Evolutionary conservation across 768 basidiomycete genomes (phyloP).

Genomic region (Clavaria fumosa): DNA sequence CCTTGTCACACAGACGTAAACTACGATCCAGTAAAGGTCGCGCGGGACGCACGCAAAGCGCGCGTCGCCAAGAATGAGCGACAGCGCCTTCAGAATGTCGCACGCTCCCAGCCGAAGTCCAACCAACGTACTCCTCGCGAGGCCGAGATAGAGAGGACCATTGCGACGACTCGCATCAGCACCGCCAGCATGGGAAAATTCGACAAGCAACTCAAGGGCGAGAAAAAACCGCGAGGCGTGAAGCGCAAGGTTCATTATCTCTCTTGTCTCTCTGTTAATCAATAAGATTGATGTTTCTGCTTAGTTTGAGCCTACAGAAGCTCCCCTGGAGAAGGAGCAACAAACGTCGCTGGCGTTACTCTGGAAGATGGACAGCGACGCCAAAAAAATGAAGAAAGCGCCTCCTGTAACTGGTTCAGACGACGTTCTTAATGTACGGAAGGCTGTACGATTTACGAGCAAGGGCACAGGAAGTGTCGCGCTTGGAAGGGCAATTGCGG

Average conservation of each 20-base stretch:
- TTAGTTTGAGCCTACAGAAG: constrained; percentile 79
- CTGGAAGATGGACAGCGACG: constrained; percentile 56
- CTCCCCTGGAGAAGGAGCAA: constrained; percentile 48
- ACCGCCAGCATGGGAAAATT: constrained; percentile 96
- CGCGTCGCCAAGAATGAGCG: constrained; percentile 74
- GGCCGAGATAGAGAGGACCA: constrained; percentile 55
- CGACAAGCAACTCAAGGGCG: constrained; percentile 80
- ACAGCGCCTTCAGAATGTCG: constrained; percentile 57
- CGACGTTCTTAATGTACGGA: constrained; percentile 68
- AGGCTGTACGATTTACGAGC: constrained; percentile 68
- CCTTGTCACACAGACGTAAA: constrained; percentile 45
- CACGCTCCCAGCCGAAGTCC: constrained; percentile 30
- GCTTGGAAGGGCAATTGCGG: constrained; percentile 29
- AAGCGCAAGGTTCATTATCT: constrained; percentile 69
- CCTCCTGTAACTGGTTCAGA: constrained; percentile 31
- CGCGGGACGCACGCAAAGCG: constrained; percentile 65
- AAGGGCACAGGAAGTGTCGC: constrained; percentile 52
- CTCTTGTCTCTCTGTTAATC: not conserved
- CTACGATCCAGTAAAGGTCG: constrained; percentile 61
- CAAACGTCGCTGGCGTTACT: constrained; percentile 61
- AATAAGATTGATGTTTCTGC: not conserved
- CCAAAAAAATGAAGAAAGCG: constrained; percentile 42
- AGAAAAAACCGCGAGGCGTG: constrained; percentile 73
- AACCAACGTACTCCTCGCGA: constrained; percentile 48
- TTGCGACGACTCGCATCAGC: constrained; percentile 62